Evolutionary conservation across 2,329 filamentous ascomycete species (phyloP), one percentile per base, ranked within the genome.

Genomic region (Magnaporthiopsis incrustans): DNA sequence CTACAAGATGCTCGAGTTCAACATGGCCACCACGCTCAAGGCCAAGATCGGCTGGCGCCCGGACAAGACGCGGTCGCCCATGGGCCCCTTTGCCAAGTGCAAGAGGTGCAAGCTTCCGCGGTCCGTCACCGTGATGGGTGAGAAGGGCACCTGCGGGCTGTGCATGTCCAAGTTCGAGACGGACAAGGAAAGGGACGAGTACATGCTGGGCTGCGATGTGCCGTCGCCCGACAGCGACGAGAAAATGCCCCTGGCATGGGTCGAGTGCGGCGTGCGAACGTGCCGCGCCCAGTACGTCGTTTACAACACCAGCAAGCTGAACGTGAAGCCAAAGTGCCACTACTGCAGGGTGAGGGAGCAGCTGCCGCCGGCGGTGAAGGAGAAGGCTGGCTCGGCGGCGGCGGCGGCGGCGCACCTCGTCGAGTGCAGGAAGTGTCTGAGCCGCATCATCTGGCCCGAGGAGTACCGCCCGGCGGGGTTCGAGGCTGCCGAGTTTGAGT

Each of bases 261-360:
- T 81, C 0, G 81, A 83, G 68, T 84, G 81, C 67, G 71, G 66
- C 53, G 70, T 74, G n/a, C 64, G 60, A 1, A 69, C 69, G 11
- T 83, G 81, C 69, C 75, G 79, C 14, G 78, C 75, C 1, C 80
- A 82, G 68, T 84, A 83, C 67, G 76, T 82, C 33, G 77, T 82
- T 5, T 83, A 83, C 68, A 75, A 78, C 57, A 68, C 74, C 2
- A 70, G 74, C 3, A 67, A 68, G 1, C 72, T 82, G n/a, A 74
- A 72, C 0, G 77, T 80, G 1, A 77, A 76, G 1, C 68, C 81
- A 35, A 83, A 83, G 69, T 83, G 81, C 69, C 73, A 77, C 69
- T 82, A 78, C 70, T 83, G 81, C 67, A 77, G 80, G 15, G 6
- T 53, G 8, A n/a, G 7, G 22, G 44, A n/a, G 44, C 44, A 53